Evolutionary conservation across 805 yeast species (phyloP), one percentile per base, ranked within the genome.

Genomic region (Clavispora fructus): DNA sequence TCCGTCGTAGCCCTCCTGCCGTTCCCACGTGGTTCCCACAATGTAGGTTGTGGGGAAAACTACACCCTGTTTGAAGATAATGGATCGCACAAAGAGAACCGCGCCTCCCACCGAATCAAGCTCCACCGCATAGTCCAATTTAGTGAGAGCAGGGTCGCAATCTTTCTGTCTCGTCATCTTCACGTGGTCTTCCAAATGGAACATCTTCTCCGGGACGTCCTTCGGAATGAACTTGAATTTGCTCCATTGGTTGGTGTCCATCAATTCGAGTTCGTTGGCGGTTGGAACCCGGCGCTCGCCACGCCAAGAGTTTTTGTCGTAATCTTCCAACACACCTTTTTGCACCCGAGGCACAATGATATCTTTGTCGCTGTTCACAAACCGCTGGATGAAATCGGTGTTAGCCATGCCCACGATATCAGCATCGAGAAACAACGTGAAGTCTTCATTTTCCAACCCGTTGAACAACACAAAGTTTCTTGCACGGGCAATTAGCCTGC

Each of bases 91-190:
- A 48, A 73, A 75, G 12, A 77, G 60, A 1, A 76, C 65, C 1
- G 79, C 80, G 8, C 80, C 80, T 1, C 82, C 81, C 10, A 77
- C 82, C 2, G 79, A 74, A 50, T 75, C 79, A 23, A 77, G 50
- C 28, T 57, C 56, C 2, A 65, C 60, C 8, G 48, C 11, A 32
- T 58, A 53, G 31, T 48, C 50, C 16, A 50, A 32, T 16, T 43
- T 31, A 13, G 40, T 44, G 31, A 27, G 37, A 6, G 39, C 35
- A 3, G 29, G 26, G 28, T 23, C 37, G 11, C 6, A 8, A 9
- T n/a, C 35, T 1, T 12, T 13, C 9, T 30, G 29, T 17, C 16
- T 16, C n/a, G 30, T 6, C 12, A 50, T 55, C 1, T 51, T 39
- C 7, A 54, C 42, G 44, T 57, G 59, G 25, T 45, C 48, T 9